These are phyloP conservation scores for Phytophthora tentaculata DNA, from an alignment of 352 stramenopile genomes.

Conservation along the genomic window DNA sequence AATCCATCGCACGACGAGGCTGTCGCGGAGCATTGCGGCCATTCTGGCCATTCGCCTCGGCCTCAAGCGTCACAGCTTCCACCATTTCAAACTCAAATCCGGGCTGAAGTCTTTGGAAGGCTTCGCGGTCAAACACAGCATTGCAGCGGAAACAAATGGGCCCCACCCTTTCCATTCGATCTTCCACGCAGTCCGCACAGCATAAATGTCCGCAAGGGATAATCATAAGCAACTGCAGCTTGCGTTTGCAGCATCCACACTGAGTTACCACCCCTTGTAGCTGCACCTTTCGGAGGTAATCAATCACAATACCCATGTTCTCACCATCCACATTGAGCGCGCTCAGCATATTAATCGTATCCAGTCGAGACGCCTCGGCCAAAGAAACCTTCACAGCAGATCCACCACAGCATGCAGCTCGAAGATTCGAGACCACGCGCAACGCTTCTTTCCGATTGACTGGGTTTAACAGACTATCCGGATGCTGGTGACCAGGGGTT, in stretches of 20 bases:
- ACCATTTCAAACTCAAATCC: conserved; percentile 79
- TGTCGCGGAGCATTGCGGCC: conserved; percentile 25
- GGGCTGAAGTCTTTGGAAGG: conserved; percentile 89
- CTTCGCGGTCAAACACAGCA: conserved; percentile 79
- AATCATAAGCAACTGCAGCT: conserved; percentile 91
- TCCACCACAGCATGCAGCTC: conserved; percentile 63
- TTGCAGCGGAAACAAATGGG: conserved; percentile 62
- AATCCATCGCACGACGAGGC: conserved; percentile 41
- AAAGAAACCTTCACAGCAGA: conserved; percentile 52
- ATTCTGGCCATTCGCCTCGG: conserved; percentile 28
- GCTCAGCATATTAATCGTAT: conserved; percentile 71
- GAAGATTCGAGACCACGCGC: conserved; percentile 67
- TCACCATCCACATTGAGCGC: conserved; percentile 49
- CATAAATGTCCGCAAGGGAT: conserved; percentile 92
- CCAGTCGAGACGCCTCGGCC: conserved; percentile 43
- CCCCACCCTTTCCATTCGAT: conserved; percentile 57
- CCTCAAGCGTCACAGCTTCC: conserved; percentile 28
- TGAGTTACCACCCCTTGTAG: conserved; percentile 48
- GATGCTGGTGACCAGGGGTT: conserved; percentile 59
- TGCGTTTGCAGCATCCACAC: conserved; percentile 85
- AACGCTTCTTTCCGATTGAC: conserved; percentile 67
- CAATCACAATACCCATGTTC: conserved; percentile 40
- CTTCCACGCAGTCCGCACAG: conserved; percentile 93
- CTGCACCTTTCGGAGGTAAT: conserved; percentile 66
- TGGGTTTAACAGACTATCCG: conserved; percentile 81